Base-by-base conservation (phyloP, 1,284 basidiomycete species). In the Chalciporus piperatoides region DNA sequence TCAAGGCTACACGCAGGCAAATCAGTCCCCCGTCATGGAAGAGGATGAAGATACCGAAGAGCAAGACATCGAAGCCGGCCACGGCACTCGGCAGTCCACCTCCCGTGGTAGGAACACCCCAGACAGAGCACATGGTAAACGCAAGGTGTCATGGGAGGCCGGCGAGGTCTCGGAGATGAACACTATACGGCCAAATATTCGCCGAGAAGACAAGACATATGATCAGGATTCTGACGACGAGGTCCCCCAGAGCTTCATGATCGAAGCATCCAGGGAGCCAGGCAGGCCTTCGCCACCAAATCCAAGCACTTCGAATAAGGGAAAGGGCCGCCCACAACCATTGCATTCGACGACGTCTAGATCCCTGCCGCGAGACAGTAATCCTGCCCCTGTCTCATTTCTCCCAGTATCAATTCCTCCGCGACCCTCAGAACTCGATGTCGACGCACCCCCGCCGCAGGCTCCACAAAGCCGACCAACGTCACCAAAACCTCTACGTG, bases 201-300 rank as follows among this genome's bases (percentile, higher is more conserved):
- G 78, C 58, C 71, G 75, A 54, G 77, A 81, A 57, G 82, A 84
- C 67, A 72, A 71, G 58, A 72, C 73, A 25, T 73, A 79, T 52
- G 79, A 81, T 51, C 72, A 77, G 35, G 80, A 84, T 44, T 86
- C 84, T 12, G 88, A 90, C 59, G 86, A 86, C 49, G 89, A 91
- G 62, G 86, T 87, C 4, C 90, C 89, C 0, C 82, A 85, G 63
- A 87, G 85, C 62, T 84, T 91, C 59, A 85, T 90, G 80, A 84
- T 91, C 56, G 89, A 91, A 65, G 78, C 83, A 17, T 67, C 65
- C 19, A 56, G 48, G 41, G 57, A 51, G 19, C 55, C 61, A 24
- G 67, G 63, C 55, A 77, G 68, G 45, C 62, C 67, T 24, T 51
- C 55, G 5, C 47, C 49, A 8, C 44, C 68, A 35, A 62, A 63